A percentile compares a stretch with the other conserved stretches of the same genome.
These are phyloP conservation scores for Volvox carteri DNA, from an alignment of 163 green algal genomes.

Conservation along the genomic window DNA sequence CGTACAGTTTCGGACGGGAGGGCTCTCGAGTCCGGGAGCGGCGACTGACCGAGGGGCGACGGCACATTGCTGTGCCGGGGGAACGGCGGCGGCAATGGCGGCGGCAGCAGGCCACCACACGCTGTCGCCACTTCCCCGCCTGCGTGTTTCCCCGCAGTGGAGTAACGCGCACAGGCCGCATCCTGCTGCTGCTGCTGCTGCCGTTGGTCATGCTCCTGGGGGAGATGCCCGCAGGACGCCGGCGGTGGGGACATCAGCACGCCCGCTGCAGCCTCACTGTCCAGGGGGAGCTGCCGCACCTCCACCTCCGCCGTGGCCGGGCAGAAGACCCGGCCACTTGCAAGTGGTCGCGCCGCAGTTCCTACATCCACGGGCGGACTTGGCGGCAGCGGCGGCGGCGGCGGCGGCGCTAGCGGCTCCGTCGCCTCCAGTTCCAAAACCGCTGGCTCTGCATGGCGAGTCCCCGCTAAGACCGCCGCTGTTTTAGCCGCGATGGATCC, in stretches of 20 bases:
- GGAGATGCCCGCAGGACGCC: too few relatives aligned
- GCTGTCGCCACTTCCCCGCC: background rate
- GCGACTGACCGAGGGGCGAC: background rate
- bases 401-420: background rate
- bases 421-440: too few relatives aligned
- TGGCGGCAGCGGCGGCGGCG: background rate
- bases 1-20: slow-evolving; percentile 13
- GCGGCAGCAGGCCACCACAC: background rate
- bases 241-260: too few relatives aligned
- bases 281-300: too few relatives aligned
- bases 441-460: too few relatives aligned
- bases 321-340: too few relatives aligned
- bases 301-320: too few relatives aligned
- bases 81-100: background rate
- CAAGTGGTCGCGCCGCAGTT: too few relatives aligned
- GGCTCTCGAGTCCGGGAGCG: background rate
- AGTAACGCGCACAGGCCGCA: background rate
- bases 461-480: too few relatives aligned
- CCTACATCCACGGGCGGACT: too few relatives aligned
- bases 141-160: background rate
- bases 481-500: background rate
- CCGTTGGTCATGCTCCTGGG: too few relatives aligned
- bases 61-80: background rate
- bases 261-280: too few relatives aligned
- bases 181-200: background rate